Conservation (phyloP, 2,329 filamentous ascomycete species). For the Microthyrium microscopicum region DNA sequence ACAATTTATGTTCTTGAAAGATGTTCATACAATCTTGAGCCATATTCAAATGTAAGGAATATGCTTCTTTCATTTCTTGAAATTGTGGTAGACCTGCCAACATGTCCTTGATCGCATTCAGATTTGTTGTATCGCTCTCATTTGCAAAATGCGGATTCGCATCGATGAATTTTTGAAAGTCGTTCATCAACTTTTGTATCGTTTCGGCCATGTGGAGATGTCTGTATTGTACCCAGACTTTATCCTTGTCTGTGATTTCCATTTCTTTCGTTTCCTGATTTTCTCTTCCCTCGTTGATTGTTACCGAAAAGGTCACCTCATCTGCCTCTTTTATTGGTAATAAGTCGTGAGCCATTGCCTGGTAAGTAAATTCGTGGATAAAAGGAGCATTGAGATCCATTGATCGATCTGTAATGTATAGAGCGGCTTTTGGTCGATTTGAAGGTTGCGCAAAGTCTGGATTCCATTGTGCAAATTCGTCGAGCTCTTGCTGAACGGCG, state of each 20-base stretch:
- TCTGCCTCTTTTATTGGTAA: slow-evolving; percentile 77
- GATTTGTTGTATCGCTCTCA: slow-evolving; percentile 34
- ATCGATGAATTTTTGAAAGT: slow-evolving; percentile 82
- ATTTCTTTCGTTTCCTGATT: slow-evolving; percentile 73
- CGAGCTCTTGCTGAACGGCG: slow-evolving; percentile 82
- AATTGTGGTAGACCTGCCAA: slow-evolving; percentile 87
- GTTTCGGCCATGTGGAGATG: slow-evolving; percentile 98
- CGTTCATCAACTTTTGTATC: slow-evolving; percentile 78
- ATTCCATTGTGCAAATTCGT: slow-evolving; percentile 74
- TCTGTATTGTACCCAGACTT: slow-evolving; percentile 86
- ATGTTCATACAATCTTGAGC: slow-evolving; percentile 93
- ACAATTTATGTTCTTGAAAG: slow-evolving; percentile 70
- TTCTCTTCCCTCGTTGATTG: slow-evolving; percentile 54
- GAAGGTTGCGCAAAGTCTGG: slow-evolving; percentile 69
- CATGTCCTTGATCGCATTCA: slow-evolving; percentile 95
- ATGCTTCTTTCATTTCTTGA: slow-evolving; percentile 86
- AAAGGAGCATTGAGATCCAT: slow-evolving; percentile 85
- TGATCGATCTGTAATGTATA: slow-evolving; percentile 78
- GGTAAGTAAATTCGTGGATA: slow-evolving; percentile 93
- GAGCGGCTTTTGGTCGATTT: slow-evolving; percentile 59
- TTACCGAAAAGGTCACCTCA: slow-evolving; percentile 70
- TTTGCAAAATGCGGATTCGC: slow-evolving; percentile 84
- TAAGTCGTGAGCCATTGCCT: slow-evolving; percentile 93
- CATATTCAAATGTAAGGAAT: slow-evolving; percentile 90
- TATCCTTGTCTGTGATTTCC: slow-evolving; percentile 79